These are phyloP conservation scores for Alloteropsis semialata DNA, from an alignment of 176 grass and related monocot genomes.

Conservation along the genomic window DNA sequence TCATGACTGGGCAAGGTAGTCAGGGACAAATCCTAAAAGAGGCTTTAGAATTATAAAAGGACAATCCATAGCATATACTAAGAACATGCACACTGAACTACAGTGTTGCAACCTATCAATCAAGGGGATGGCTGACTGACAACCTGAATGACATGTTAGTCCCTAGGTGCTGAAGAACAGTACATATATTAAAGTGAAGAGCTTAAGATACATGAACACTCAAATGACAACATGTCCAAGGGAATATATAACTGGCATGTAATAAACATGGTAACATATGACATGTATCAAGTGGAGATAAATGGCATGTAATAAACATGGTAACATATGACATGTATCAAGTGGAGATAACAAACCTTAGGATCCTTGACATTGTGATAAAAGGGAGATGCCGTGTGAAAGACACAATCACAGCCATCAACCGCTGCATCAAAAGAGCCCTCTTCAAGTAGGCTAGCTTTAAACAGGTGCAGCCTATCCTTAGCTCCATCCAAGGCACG, in stretches of 20 bases:
- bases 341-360: constrained; percentile 26
- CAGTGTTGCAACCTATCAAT: not conserved
- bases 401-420: constrained; percentile 47
- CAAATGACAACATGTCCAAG: not conserved
- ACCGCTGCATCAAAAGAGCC: constrained; percentile 45
- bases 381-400: constrained; percentile 65
- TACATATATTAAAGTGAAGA: not conserved
- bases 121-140: not conserved
- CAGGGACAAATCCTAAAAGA: not conserved
- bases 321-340: not conserved
- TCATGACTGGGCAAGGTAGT: not conserved
- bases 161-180: not conserved
- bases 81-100: not conserved
- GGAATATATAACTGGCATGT: not conserved
- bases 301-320: constrained; percentile 5
- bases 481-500: constrained; percentile 41
- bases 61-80: too few relatives aligned
- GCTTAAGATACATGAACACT: not conserved
- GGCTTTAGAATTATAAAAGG: not conserved
- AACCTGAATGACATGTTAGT: not conserved
- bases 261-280: not conserved
- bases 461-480: constrained; percentile 53
- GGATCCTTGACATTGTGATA: constrained; percentile 49
- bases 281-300: not conserved
- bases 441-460: constrained; percentile 55